Base-by-base conservation (phyloP, 176 grass and related monocot species). In the Cenchrus americanus region DNA sequence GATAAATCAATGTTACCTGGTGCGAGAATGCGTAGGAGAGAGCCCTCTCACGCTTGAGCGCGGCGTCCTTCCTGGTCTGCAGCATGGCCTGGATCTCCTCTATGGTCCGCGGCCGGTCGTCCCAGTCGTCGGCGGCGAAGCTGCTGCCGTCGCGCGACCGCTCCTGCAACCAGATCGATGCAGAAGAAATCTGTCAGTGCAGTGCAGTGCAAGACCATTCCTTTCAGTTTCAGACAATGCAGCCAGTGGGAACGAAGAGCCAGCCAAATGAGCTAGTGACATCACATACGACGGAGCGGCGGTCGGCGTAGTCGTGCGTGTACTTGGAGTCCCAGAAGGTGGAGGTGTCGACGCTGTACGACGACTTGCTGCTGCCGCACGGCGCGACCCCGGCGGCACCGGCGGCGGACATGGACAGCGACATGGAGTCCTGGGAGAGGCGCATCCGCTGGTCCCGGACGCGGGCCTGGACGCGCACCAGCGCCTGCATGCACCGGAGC, bases 41-140 rank as follows among this genome's bases (percentile, higher is more conserved):
- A 22, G 96, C 93, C 34, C 89, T 85, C 82, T 98, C 96, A 23
- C 96, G 91, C 76, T 98, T 95, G 62, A 98, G 84, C 27, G 89
- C 89, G 8, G 96, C 93, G 62, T 95, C 96, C 69, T 93, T 92
- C 75, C 96, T 86, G 0, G 78, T 92, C 73, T 96, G 93, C 50
- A 99, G 78, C 91, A 94, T 92, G 2, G 91, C 87, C 53, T 99
- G 96, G 86, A 99, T 99, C 76, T 99, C 96, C 84, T 96, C 91
- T 19, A 96, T 92, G 7, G 93, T 99, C 64, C 86, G 78, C 37
- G 93, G 89, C 72, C 89, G 85, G 79, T 99, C 89, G 17, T 99
- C 96, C 93, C 96, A 94, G 72, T 96, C 89, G 59, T 99, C 93
- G n/a, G 89, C 91, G 13, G 93, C 89, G 54, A 92, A 89, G 87